Base-by-base conservation (phyloP, 2,329 filamentous ascomycete species). In the Ophiostoma sp. region DNA sequence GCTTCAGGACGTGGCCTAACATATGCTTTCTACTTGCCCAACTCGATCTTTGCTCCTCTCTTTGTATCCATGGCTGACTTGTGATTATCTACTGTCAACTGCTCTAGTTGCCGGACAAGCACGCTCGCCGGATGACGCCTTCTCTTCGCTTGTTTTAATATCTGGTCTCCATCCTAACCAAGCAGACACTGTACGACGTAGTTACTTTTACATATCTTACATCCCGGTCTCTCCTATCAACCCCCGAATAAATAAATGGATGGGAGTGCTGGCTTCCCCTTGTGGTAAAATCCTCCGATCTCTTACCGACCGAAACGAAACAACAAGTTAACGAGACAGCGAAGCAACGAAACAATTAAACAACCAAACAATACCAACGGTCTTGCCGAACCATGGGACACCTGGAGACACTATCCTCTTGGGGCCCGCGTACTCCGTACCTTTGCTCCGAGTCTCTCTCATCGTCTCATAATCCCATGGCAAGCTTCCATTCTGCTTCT, bases 121-220 rank as follows among this genome's bases (percentile, higher is more conserved):
- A 63, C 38, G 7, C 11, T 63, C 42, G 60, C 60, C 38, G 60
- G 60, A 63, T 41, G 38, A 63, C 60, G 60, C 60, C 60, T 63
- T 63, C 49, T 52, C 18, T 18, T 8, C 12, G 9, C 7, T 55
- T 55, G 3, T 27, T 44, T 44, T 44, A 27, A 2, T 27, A 27
- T 27, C 27, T 27, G 27, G 27, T 44, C 42, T 44, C 5, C 42
- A 9, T 44, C 42, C 12, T 49, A 27, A 16, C 8, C 18, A 47
- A 47, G 16, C 16, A 47, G 12, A 44, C 14, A 47, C 27, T 2
- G 27, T 27, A 27, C 27, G 27, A 27, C 27, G 27, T 27, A 27
- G 27, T 27, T 27, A 27, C 27, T 27, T 27, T 27, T 27, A 27
- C 27, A 27, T 27, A 27, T 27, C 27, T 27, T 27, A 27, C 27